Conservation (phyloP, 306 rosid genomes). For the Prunus mume region DNA sequence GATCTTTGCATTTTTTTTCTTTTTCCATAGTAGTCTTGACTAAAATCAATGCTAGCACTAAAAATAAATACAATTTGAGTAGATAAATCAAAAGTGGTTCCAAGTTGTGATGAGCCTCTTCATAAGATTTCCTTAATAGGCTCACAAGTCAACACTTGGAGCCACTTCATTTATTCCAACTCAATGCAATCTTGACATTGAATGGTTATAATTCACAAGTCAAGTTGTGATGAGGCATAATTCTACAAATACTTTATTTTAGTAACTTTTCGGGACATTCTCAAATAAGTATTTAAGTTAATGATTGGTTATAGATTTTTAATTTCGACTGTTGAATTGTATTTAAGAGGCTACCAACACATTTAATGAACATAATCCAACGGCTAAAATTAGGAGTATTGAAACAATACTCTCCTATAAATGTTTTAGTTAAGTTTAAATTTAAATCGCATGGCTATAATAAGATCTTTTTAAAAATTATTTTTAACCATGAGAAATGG, state of each 20-base stretch:
- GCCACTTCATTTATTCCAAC: neutral
- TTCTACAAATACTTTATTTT: too few species aligned
- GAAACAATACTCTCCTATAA: too few species aligned
- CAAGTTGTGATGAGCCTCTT: neutral
- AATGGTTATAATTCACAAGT: neutral
- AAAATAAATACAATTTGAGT: neutral
- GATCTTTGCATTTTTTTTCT: neutral
- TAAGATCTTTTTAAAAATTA: too few species aligned
- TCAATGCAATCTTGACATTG: neutral
- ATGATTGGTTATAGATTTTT: too few species aligned
- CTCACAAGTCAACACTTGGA: neutral
- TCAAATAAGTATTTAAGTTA: too few species aligned
- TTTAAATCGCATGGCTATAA: too few species aligned
- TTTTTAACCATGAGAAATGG: neutral
- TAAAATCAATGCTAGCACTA: neutral
- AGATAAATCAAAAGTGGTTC: neutral
- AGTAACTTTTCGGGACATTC: too few species aligned
- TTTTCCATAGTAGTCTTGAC: neutral
- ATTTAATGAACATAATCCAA: too few species aligned
- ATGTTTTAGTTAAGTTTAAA: too few species aligned
- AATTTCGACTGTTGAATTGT: fast-evolving
- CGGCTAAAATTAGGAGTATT: too few species aligned
- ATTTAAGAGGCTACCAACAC: too few species aligned
- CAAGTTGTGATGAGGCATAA: too few species aligned
- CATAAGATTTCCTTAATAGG: neutral